Conservation (phyloP, 208 protist species). For the Leishmania major region DNA sequence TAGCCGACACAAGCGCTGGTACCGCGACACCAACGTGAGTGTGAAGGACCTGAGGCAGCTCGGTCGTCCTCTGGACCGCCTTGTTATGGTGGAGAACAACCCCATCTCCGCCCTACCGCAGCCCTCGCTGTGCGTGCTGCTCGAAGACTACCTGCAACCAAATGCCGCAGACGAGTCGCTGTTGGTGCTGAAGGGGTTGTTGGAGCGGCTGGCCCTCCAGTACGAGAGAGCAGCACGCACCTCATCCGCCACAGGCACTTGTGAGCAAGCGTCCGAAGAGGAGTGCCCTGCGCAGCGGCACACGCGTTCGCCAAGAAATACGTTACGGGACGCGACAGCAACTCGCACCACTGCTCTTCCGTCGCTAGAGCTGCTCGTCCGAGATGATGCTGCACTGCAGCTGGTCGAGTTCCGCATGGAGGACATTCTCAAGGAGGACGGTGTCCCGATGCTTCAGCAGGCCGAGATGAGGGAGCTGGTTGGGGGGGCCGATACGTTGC, state of each 20-base stretch:
- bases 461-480: constrained; percentile 18
- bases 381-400: constrained; percentile 17
- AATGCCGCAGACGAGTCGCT: constrained; percentile 59
- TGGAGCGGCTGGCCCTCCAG: constrained; percentile 43
- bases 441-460: constrained; percentile 16
- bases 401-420: constrained; percentile 21
- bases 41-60: constrained; percentile 76
- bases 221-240: background rate
- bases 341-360: background rate
- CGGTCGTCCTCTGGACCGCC: constrained; percentile 46
- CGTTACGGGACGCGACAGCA: background rate
- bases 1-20: constrained; percentile 78
- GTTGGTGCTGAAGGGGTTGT: constrained; percentile 39
- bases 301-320: too few relatives aligned
- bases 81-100: constrained; percentile 86
- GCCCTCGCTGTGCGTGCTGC: constrained; percentile 51
- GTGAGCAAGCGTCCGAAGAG: background rate
- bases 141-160: constrained; percentile 76
- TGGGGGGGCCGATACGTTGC: constrained; percentile 12
- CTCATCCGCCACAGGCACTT: background rate
- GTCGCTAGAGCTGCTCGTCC: constrained; percentile 4
- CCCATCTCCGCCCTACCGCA: constrained; percentile 66
- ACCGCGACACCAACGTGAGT: constrained; percentile 17
- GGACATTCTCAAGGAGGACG: constrained; percentile 29
- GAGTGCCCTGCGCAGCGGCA: background rate